Base-by-base conservation (phyloP, 192 early-diverging fungal genomes). In the Umbelopsis ramanniana region DNA sequence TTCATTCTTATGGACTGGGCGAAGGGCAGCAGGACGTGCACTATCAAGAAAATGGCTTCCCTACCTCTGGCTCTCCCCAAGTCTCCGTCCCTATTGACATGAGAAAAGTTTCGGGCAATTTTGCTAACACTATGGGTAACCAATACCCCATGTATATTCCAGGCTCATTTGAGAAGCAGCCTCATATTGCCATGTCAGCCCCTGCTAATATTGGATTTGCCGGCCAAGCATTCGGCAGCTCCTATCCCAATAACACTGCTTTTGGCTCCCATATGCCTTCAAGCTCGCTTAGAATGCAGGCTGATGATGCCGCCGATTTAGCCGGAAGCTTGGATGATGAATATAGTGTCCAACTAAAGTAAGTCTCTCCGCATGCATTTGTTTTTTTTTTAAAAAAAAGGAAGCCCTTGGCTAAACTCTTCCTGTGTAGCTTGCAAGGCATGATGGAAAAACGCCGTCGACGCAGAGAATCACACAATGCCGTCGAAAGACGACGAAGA, bases 401-500 rank as follows among this genome's bases (percentile, higher is more conserved):
- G n/a, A n/a, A n/a, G n/a, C n/a, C n/a, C n/a, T n/a, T 43, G 6
- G 48, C 48, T 50, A 50, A 21, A 21, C 48, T n/a, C n/a, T 50
- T 21, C 15, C 40, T 43, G 2, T 43, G 11, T 82, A 81, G 76
- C 52, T 60, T 85, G 69, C 81, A 79, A 72, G 21, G 80, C 11
- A 66, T 75, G 43, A 74, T 83, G 76, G 97, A 99, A 78, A 97
- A 98, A 78, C 87, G 96, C 21, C 87, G 95, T 46, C 89, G 94
- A 40, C 92, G 97, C 72, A 85, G 97, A 24, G 97, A 98, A 82
- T 95, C 94, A 54, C 97, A 99, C 83, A 99, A 99, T 78, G 97
- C 97, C 24, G 97, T 99, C 33, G 97, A 99, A 81, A 85, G 97
- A 57, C 90, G 97, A 53, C 84, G 97, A 40, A 88, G 96, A 46